phyloP scores from a whole-genome alignment of 805 yeast genomes.

The Candida orba region DNA sequence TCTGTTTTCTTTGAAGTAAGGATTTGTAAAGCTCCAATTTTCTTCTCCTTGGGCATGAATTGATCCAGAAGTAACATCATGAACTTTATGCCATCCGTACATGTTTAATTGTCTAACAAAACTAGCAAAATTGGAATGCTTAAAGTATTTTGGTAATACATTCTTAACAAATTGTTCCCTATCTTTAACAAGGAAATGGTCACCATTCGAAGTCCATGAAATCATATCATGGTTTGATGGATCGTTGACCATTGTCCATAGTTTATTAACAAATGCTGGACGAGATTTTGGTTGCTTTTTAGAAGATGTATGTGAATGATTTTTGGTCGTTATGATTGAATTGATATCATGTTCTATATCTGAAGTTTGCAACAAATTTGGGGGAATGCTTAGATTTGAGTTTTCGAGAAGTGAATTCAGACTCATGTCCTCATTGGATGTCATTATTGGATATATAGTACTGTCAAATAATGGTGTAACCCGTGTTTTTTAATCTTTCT shows the following conservation, averaged over 20 bases:
- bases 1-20: conserved; percentile 65
- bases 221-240: conserved; percentile 60
- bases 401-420: conserved; percentile 1
- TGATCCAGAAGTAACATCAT: conserved; percentile 78
- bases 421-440: background rate
- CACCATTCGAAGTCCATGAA: conserved; percentile 81
- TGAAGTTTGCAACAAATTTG: background rate
- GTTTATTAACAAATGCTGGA: conserved; percentile 88
- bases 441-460: background rate
- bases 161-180: conserved; percentile 76
- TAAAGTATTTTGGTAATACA: conserved; percentile 86
- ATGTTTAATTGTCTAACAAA: conserved; percentile 94
- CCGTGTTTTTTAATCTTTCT: too few relatives aligned
- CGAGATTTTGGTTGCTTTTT: conserved; percentile 37
- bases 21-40: conserved; percentile 82
- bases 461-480: too few relatives aligned
- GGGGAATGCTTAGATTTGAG: conserved; percentile 1
- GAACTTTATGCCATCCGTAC: conserved; percentile 99
- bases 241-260: conserved; percentile 96
- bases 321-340: background rate
- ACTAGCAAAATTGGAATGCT: conserved; percentile 90
- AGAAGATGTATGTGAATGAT: background rate
- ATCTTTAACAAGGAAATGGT: conserved; percentile 75
- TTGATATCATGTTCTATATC: background rate
- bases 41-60: conserved; percentile 54